Percentiles rank a stretch among this genome's conserved stretches.
Conservation (phyloP, 1,284 basidiomycete species). For the Amylostereum areolatum region DNA sequence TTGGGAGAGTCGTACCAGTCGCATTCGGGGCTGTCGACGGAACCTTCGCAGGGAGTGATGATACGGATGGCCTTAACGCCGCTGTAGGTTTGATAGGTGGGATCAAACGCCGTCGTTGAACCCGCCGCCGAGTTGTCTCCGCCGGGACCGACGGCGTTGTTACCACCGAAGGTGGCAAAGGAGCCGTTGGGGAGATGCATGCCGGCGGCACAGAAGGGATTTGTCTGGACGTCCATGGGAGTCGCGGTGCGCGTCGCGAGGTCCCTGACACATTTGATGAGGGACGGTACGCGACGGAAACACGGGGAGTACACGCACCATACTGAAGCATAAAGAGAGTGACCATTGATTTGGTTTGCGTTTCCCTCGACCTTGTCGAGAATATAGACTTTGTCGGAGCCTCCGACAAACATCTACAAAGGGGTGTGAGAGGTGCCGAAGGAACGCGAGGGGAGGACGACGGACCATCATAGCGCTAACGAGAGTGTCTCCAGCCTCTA, state of each 20-base stretch:
- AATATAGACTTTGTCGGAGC: constrained; percentile 36
- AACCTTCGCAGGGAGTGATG: constrained; percentile 65
- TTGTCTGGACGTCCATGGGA: constrained; percentile 70
- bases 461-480: constrained; percentile 64
- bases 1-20: constrained; percentile 75
- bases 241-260: constrained; percentile 42
- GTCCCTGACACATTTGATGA: constrained; percentile 31
- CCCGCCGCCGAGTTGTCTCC: constrained; percentile 48
- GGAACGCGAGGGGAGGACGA: neutral
- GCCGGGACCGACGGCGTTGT: constrained; percentile 61
- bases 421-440: neutral
- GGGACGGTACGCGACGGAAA: neutral
- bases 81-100: constrained; percentile 59
- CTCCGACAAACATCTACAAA: constrained; percentile 39
- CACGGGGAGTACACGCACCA: constrained; percentile 17
- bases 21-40: constrained; percentile 51
- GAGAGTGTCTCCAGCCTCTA: constrained; percentile 44
- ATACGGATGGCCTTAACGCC: constrained; percentile 66
- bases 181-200: constrained; percentile 42
- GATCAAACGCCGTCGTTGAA: constrained; percentile 46
- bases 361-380: constrained; percentile 50
- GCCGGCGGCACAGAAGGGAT: constrained; percentile 79
- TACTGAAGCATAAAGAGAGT: constrained; percentile 33
- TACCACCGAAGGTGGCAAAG: constrained; percentile 42
- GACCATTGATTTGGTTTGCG: constrained; percentile 40